Evolutionary conservation across 768 basidiomycete species (phyloP).

Genomic region (Agaricus blazei): DNA sequence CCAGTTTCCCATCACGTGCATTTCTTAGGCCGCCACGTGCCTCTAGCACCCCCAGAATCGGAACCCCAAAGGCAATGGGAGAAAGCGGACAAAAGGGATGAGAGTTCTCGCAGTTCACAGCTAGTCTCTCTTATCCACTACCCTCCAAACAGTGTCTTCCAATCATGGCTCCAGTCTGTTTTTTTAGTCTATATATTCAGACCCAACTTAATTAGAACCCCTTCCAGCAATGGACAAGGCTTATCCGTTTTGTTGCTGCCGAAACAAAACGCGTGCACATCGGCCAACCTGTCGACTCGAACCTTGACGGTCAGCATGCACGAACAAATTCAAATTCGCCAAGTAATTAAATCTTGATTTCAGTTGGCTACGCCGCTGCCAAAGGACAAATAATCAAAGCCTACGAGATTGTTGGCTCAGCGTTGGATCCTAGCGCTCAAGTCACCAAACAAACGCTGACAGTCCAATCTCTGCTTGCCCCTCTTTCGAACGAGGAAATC

Average conservation of each 20-base stretch:
- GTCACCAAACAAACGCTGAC: constrained; percentile 62
- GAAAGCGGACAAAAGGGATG: neutral
- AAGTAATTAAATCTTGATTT: neutral
- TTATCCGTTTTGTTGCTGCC: constrained; percentile 76
- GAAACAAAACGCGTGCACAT: constrained; percentile 74
- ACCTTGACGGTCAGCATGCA: constrained; percentile 49
- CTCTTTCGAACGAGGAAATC: constrained; percentile 62
- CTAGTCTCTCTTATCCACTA: neutral
- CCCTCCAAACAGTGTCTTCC: neutral
- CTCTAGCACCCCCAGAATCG: neutral
- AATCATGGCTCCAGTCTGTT: constrained; percentile 41
- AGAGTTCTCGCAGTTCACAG: constrained; percentile 2
- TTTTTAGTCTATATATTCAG: constrained; percentile 42
- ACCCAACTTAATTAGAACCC: neutral
- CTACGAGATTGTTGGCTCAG: constrained; percentile 67
- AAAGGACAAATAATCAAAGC: constrained; percentile 56
- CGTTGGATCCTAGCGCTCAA: constrained; percentile 60
- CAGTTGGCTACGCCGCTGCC: constrained; percentile 58
- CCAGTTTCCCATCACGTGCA: constrained; percentile 1
- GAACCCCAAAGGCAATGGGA: neutral
- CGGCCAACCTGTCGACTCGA: constrained; percentile 68
- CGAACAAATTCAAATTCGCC: neutral
- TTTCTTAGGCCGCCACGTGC: neutral
- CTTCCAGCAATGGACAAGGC: constrained; percentile 66
- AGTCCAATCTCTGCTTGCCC: constrained; percentile 65